Evolutionary conservation across 257 asterid species (phyloP).

Genomic region (Plectranthus barbatus): DNA sequence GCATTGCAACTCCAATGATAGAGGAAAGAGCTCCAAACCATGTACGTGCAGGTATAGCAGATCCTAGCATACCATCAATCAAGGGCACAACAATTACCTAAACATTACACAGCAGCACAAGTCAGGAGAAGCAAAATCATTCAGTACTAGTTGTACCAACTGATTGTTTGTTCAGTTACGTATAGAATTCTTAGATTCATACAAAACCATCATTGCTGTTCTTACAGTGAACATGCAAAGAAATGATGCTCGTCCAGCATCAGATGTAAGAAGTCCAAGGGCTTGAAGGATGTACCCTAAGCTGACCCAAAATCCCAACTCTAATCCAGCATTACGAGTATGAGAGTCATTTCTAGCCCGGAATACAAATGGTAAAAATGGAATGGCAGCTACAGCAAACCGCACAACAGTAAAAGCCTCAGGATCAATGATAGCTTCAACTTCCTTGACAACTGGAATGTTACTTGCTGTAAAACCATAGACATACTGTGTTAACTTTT

Average conservation of each 20-base stretch:
- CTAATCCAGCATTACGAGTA: conserved; percentile 64
- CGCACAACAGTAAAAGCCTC: conserved; percentile 63
- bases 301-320: conserved; percentile 76
- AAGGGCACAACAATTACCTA: conserved; percentile 84
- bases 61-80: conserved; percentile 72
- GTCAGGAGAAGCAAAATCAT: conserved; percentile 14
- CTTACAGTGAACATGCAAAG: conserved; percentile 73
- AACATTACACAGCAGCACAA: conserved; percentile 20
- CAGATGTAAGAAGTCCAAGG: conserved; percentile 69
- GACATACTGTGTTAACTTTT: neutral
- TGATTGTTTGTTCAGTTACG: neutral
- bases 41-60: conserved; percentile 53
- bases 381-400: conserved; percentile 53
- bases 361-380: conserved; percentile 48
- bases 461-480: conserved; percentile 56
- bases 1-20: conserved; percentile 58
- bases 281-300: conserved; percentile 76
- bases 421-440: conserved; percentile 64
- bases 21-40: conserved; percentile 82
- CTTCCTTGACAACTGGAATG: conserved; percentile 74
- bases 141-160: neutral
- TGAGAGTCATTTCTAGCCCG: conserved; percentile 41
- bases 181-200: neutral
- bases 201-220: neutral
- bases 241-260: conserved; percentile 83